A percentile compares a stretch with the other conserved stretches of the same genome.
These are phyloP conservation scores for Amaranthus palmeri DNA, from an alignment of 148 eudicot genomes.

Conservation along the genomic window DNA sequence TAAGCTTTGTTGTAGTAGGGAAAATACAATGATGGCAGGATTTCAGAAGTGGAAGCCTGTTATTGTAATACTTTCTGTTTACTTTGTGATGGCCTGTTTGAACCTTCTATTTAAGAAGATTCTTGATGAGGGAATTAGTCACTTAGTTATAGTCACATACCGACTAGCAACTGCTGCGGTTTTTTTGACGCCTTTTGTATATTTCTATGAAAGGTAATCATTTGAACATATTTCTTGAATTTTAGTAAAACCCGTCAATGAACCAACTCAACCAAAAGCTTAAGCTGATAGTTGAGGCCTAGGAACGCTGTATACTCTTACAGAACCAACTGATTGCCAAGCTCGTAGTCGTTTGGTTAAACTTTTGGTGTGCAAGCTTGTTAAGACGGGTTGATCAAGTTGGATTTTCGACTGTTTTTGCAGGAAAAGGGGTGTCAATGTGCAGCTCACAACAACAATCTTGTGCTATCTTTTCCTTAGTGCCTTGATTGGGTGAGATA, in stretches of 20 bases:
- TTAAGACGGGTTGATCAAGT: neutral
- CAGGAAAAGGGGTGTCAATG: conserved; percentile 48
- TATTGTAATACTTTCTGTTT: conserved; percentile 37
- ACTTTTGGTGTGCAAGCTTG: too few relatives aligned
- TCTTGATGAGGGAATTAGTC: conserved; percentile 34
- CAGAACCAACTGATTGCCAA: neutral
- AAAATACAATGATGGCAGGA: conserved; percentile 16
- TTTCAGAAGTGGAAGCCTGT: conserved; percentile 40
- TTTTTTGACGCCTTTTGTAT: conserved; percentile 55
- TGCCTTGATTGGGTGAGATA: conserved; percentile 51
- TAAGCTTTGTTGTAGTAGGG: conserved; percentile 5
- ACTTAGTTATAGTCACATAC: conserved; percentile 37
- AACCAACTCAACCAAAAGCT: too few relatives aligned
- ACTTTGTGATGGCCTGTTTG: conserved; percentile 39
- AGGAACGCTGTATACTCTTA: neutral
- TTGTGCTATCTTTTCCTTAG: conserved; percentile 52
- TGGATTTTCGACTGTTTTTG: conserved; percentile 17
- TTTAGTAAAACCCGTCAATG: neutral
- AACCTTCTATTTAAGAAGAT: conserved; percentile 49
- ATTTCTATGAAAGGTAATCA: conserved; percentile 51
- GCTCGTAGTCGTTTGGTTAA: too few relatives aligned
- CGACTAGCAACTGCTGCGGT: conserved; percentile 40
- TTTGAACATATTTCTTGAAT: neutral
- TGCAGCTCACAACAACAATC: conserved; percentile 38
- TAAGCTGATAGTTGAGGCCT: too few relatives aligned